Percentiles rank a stretch among this genome's conserved stretches.
phyloP scores from a whole-genome alignment of 2,329 filamentous ascomycete species.

The Nemania sp. region DNA sequence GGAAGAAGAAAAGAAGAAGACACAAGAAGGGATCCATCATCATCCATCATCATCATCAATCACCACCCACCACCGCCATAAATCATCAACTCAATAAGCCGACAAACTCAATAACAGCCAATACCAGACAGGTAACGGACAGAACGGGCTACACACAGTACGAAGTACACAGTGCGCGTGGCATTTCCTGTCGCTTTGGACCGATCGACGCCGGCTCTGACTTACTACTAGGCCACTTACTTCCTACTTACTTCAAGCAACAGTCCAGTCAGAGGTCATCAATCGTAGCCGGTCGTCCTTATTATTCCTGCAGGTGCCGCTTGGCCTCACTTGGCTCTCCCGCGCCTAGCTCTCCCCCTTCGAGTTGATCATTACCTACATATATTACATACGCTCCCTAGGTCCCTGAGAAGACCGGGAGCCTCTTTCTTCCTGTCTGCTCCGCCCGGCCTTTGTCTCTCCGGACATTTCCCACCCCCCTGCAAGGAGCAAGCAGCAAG shows the following conservation, averaged over 20 bases:
- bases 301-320: conserved; percentile 25
- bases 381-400: background rate
- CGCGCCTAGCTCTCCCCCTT: conserved; percentile 23
- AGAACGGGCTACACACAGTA: background rate
- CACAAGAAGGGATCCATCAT: background rate
- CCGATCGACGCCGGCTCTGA: conserved; percentile 5
- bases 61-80: background rate
- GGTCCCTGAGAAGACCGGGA: conserved; percentile 4
- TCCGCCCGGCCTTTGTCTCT: conserved; percentile 27
- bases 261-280: conserved; percentile 12
- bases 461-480: conserved; percentile 25
- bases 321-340: conserved; percentile 26
- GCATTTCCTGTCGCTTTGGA: conserved; percentile 5
- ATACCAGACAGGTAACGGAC: background rate
- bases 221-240: conserved; percentile 19
- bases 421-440: conserved; percentile 22
- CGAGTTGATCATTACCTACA: conserved; percentile 12
- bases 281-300: conserved; percentile 16
- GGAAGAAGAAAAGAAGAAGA: background rate
- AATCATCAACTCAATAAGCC: conserved; percentile 4
- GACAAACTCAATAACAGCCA: background rate
- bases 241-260: conserved; percentile 3
- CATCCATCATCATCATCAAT: background rate
- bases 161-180: background rate
- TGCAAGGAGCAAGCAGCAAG: conserved; percentile 21